These are phyloP conservation scores for Cyclospora cayetanensis DNA, from an alignment of 169 alveolate species.

Conservation along the genomic window DNA sequence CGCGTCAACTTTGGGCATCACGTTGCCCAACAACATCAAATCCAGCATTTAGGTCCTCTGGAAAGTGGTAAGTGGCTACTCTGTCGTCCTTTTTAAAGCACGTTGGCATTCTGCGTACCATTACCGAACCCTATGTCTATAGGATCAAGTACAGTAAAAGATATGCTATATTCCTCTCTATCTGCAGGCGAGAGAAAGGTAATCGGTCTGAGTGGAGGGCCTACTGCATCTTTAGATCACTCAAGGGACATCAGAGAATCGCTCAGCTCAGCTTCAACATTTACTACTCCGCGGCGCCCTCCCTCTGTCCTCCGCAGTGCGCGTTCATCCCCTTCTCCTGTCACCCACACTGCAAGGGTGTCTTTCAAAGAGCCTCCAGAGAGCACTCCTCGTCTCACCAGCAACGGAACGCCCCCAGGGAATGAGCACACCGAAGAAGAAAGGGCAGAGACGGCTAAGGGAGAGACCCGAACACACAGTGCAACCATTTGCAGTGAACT, in stretches of 20 bases:
- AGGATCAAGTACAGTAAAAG: not conserved
- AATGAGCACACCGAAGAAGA: not conserved
- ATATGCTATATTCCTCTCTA: not conserved
- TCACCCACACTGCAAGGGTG: not conserved
- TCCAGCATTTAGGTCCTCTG: not conserved
- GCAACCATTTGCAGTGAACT: not conserved
- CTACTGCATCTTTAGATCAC: not conserved
- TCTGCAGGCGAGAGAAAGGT: not conserved
- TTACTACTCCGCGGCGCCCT: not conserved
- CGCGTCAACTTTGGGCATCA: not conserved
- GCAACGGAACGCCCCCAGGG: no score
- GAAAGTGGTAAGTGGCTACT: no score
- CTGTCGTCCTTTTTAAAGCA: no score
- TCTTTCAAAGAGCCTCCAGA: not conserved
- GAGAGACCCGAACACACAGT: not conserved
- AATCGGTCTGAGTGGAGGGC: not conserved
- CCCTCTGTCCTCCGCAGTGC: not conserved
- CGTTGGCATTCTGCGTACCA: no score
- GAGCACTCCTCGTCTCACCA: not conserved
- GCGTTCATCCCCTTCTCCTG: not conserved
- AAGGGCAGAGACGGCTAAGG: not conserved
- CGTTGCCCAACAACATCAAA: not conserved
- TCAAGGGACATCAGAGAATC: not conserved
- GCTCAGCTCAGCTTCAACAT: not conserved
- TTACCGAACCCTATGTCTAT: not conserved